A percentile compares a stretch with the other conserved stretches of the same genome.
Conservation (phyloP, 2,329 filamentous ascomycete species). For the Tolypocladium inflatum region DNA sequence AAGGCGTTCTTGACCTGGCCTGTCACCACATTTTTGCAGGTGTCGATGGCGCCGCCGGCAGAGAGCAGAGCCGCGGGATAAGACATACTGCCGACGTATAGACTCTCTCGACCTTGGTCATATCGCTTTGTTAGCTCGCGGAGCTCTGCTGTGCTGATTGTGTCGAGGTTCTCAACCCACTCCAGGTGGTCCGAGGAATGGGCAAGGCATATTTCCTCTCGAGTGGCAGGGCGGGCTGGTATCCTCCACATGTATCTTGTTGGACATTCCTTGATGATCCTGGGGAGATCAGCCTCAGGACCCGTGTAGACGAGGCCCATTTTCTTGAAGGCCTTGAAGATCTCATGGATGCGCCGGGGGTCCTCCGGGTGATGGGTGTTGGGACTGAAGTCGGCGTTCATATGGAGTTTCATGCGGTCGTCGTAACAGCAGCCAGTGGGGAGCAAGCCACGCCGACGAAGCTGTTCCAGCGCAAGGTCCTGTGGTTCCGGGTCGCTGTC, state of each 20-base stretch:
- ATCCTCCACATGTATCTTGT: conserved; percentile 68
- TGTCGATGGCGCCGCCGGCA: conserved; percentile 89
- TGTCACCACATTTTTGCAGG: conserved; percentile 79
- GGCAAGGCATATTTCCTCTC: conserved; percentile 70
- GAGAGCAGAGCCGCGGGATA: conserved; percentile 75
- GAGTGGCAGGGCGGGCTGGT: conserved; percentile 63
- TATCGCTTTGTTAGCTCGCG: conserved; percentile 53
- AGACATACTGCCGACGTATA: conserved; percentile 77
- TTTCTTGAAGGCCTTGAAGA: conserved; percentile 80
- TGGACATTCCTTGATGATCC: conserved; percentile 42
- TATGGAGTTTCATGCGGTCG: conserved; percentile 89
- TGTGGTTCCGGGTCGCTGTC: conserved; percentile 26
- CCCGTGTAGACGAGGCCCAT: conserved; percentile 66
- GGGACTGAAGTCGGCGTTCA: conserved; percentile 66
- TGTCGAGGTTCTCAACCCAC: conserved; percentile 58
- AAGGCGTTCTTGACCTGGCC: conserved; percentile 88
- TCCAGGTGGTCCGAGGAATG: conserved; percentile 70
- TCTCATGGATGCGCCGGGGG: conserved; percentile 81
- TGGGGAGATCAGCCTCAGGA: conserved; percentile 41
- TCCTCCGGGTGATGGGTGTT: conserved; percentile 89
- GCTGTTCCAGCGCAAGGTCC: conserved; percentile 25
- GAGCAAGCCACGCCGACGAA: conserved; percentile 39
- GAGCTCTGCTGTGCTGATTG: conserved; percentile 53
- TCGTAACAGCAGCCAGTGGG: conserved; percentile 83
- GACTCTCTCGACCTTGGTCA: conserved; percentile 60